These are phyloP conservation scores for Colletotrichum sp. DNA, from an alignment of 2,329 filamentous ascomycete genomes.

Conservation along the genomic window DNA sequence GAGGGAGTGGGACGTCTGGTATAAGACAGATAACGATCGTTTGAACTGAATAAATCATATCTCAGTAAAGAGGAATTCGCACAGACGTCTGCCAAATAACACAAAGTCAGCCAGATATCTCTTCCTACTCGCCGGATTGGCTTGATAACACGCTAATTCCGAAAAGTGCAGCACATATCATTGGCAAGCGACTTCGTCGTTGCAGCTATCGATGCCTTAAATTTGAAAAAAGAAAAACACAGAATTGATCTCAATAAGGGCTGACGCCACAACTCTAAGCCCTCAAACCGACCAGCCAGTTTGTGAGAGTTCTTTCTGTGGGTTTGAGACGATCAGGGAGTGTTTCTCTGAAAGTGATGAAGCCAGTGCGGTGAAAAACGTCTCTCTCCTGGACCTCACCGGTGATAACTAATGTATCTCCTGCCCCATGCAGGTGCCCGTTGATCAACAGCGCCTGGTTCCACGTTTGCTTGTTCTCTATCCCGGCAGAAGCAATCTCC, in stretches of 20 bases:
- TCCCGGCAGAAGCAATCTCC: background rate
- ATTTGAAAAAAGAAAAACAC: background rate
- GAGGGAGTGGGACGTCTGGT: accelerated
- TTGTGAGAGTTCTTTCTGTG: background rate
- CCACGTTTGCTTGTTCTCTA: background rate
- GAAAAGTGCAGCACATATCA: accelerated
- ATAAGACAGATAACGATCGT: too few relatives aligned
- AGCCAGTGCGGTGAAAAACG: background rate
- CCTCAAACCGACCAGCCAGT: background rate
- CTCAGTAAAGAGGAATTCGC: too few relatives aligned
- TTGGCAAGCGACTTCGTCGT: background rate
- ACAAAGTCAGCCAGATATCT: accelerated
- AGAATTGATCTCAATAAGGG: accelerated
- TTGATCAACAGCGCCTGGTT: background rate
- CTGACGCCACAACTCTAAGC: accelerated
- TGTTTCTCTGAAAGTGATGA: background rate
- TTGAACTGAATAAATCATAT: too few relatives aligned
- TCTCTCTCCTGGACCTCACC: background rate
- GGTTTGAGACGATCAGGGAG: background rate
- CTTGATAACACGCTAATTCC: background rate
- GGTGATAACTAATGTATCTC: background rate
- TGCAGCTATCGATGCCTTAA: accelerated
- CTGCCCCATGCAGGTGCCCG: accelerated
- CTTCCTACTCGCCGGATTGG: accelerated
- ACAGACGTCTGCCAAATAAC: background rate